Base-by-base conservation (phyloP, 73 alveolate species). In the Diophrys sp. region DNA sequence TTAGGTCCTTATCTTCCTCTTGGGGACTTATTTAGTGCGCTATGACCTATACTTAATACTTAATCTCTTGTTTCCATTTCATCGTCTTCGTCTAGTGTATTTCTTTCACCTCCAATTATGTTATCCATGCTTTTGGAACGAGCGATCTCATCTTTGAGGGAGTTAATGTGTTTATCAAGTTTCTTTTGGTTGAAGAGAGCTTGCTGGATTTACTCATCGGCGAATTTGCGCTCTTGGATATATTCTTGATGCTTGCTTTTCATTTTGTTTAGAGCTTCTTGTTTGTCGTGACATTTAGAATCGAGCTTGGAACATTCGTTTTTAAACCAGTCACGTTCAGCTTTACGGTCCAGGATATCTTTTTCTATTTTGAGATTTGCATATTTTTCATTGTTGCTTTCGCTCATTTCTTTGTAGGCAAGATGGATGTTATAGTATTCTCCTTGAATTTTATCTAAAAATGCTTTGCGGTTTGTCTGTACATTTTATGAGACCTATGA, bases 251-350 rank as follows among this genome's bases (percentile, higher is more conserved):
- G 85, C 80, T 75, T 78, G 53, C 73, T 79, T 75, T 79, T 72
- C 31, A 85, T 70, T 54, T 81, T 73, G 53, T 54, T 31, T 18
- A 85, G 31, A 25, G 71, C 71, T n/a, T 76, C 78, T 62, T 78
- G 77, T 29, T 85, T 78, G 31, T 72, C 78, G 29, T 72, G 82
- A 29, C 92, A 85, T 57, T 79, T 83, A n/a, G 53, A 55, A 31
- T 85, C 92, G 14, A 85, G 79, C 55, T 85, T 85, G 55, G 79
- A 67, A 69, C 92, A 85, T 62, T 85, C 92, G n/a, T 83, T 74
- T 44, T 74, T 78, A 33, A 85, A 73, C 56, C 82, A 75, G 57
- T 84, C 92, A 26, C 88, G 55, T 55, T 85, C 92, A n/a, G 92
- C 84, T 54, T 81, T 25, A 26, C 92, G 44, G 31, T 85, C 92